A percentile compares a stretch with the other conserved stretches of the same genome.
Conservation (phyloP, 192 early-diverging fungal genomes). For the Coemansia sp. region DNA sequence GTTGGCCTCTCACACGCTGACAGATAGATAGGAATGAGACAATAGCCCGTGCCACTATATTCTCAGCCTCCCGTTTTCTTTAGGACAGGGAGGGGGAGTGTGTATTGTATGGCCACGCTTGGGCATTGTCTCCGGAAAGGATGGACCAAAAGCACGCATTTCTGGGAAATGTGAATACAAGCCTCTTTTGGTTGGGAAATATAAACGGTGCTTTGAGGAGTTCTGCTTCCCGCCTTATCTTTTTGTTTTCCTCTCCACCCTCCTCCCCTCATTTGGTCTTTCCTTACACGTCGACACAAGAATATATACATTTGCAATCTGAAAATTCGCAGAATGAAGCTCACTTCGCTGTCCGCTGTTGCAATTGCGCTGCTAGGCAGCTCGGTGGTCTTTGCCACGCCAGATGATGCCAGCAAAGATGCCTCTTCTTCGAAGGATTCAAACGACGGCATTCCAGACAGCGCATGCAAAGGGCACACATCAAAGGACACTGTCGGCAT, state of each 20-base stretch:
- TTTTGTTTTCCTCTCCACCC: too few species aligned
- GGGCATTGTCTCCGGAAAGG: too few species aligned
- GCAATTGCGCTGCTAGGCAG: not conserved
- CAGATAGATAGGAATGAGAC: not conserved
- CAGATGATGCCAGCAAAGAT: not conserved
- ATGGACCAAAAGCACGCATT: too few species aligned
- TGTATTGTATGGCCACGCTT: too few species aligned
- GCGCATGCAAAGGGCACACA: constrained; percentile 43
- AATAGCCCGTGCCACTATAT: not conserved
- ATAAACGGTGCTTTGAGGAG: not conserved
- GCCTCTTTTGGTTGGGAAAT: not conserved
- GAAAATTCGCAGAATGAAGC: not conserved
- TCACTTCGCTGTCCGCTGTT: not conserved
- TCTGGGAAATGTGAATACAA: not conserved
- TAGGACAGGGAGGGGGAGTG: not conserved
- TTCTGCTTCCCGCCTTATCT: too few species aligned
- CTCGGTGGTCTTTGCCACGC: not conserved
- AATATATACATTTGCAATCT: too few species aligned
- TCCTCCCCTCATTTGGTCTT: not conserved
- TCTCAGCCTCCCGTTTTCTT: not conserved
- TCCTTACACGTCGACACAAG: not conserved
- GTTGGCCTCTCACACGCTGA: constrained; percentile 1
- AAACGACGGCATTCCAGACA: not conserved
- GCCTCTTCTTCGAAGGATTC: not conserved
- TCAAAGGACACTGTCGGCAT: constrained; percentile 30